Percentiles rank a stretch among this genome's conserved stretches.
Conservation (phyloP, 2,329 filamentous ascomycete species). For the Penicillium sp. region DNA sequence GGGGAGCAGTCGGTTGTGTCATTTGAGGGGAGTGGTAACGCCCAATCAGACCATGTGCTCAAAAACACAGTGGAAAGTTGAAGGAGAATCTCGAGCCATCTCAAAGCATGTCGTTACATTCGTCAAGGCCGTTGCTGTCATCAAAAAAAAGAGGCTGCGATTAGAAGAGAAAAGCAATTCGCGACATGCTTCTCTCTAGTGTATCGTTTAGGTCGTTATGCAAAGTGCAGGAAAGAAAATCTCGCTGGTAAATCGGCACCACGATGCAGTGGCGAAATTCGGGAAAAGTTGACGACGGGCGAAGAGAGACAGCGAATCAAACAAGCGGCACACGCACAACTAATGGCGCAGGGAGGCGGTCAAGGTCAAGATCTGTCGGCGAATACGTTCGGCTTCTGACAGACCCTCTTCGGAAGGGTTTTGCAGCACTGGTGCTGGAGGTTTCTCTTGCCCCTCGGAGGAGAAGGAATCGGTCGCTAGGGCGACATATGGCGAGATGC, state of each 20-base stretch:
- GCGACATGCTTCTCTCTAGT: slow-evolving; percentile 14
- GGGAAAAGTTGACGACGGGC: slow-evolving; percentile 12
- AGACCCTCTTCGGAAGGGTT: slow-evolving; percentile 42
- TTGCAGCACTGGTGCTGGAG: slow-evolving; percentile 29
- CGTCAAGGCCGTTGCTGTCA: slow-evolving; percentile 42
- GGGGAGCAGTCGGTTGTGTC: slow-evolving; percentile 13
- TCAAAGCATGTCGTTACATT: slow-evolving; percentile 36
- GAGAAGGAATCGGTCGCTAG: slow-evolving; percentile 22
- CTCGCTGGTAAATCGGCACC: slow-evolving; percentile 30
- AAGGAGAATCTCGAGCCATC: slow-evolving; percentile 16
- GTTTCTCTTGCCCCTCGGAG: slow-evolving; percentile 22
- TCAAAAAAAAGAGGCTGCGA: slow-evolving; percentile 31
- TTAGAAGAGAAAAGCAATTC: slow-evolving; percentile 14
- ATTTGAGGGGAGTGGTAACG: slow-evolving; percentile 6
- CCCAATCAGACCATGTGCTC: slow-evolving; percentile 10
- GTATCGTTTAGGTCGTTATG: slow-evolving; percentile 39
- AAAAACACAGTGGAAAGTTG: slow-evolving; percentile 8
- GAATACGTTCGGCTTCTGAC: slow-evolving; percentile 45
- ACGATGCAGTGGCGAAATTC: slow-evolving; percentile 27
- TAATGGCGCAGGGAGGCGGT: slow-evolving; percentile 37
- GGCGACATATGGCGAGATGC: slow-evolving; percentile 26
- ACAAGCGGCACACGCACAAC: slow-evolving; percentile 15
- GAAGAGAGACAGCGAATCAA: background rate
- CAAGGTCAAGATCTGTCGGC: slow-evolving; percentile 45
- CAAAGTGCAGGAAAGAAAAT: slow-evolving; percentile 22